Base-by-base conservation (phyloP, 306 rosid species). In the Vigna mungo region DNA sequence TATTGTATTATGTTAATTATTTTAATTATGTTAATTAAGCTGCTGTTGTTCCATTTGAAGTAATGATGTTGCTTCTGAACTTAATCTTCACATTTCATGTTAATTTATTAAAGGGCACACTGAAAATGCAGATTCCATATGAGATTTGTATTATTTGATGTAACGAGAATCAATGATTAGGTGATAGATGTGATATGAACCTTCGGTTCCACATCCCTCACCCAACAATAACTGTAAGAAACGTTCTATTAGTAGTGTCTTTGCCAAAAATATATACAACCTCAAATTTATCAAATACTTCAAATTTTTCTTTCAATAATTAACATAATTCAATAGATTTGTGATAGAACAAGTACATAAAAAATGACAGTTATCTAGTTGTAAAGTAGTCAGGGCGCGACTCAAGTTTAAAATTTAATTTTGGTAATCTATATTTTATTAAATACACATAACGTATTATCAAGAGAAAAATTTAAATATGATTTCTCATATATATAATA, bases 81-180 rank as follows among this genome's bases (percentile, higher is more conserved):
- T 18, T 12, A 12, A 44, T 44, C 0, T 9, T 23, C 64, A 7
- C 47, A 30, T 27, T 68, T 56, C 52, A 15, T 46, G 14, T 17
- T 5, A 47, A 58, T 46, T 36, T 66, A 62, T 21, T 25, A 39
- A 41, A 15, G n/a, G n/a, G 49, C 13, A 61, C n/a, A 2, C 6
- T 53, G 34, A 13, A 37, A 65, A 23, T 54, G 47, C 72, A 65
- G 18, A 64, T 37, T 46, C 7, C 16, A n/a, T 20, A 17, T 2
- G 20, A 53, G 53, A 10, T 53, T 36, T 17, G 11, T 44, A 3
- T 17, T 12, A 2, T 30, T 17, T 36, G 18, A n/a, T 61, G 25
- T 59, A 18, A 63, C 6, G 7, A 51, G 64, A 55, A 65, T 23
- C 55, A 41, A 53, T 43, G n/a, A 67, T 67, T 77, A 30, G 81